Evolutionary conservation across 176 grass and related monocot genomes (phyloP), one percentile per base, ranked within the genome.

Genomic region (Chloris gayana): DNA sequence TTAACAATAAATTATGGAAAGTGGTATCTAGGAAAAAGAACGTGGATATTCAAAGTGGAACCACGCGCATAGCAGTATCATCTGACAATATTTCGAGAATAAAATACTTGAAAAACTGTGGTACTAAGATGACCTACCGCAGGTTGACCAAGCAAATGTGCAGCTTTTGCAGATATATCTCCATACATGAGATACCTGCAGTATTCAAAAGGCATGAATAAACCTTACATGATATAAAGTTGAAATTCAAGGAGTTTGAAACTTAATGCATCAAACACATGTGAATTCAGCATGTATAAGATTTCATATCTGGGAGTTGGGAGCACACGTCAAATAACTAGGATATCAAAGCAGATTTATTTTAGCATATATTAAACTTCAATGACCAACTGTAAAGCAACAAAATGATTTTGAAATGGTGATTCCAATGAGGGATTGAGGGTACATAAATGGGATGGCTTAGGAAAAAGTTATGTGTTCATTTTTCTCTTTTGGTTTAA

Each of bases 161-260:
- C 90, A 53, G 92, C 84, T 89, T 95, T 95, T 85, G 92, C 79
- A 74, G 96, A 93, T 68, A 98, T 89, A 81, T 98, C 96, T 82
- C 96, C 96, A 84, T 91, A 89, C 82, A 95, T 92, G 63, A 98
- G 67, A 87, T 95, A 95, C 82, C 96, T 98, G 76, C 64, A 83
- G 73, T 18, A 73, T 14, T 32, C 32, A 72, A 82, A 79, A 22
- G 46, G 22, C 41, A 82, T 19, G 22, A n/a, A 34, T 27, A 64
- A 25, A 53, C 31, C 27, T 19, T 38, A 32, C 35, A 37, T 30
- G 29, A 0, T 59, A 82, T 58, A 41, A 59, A 72, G 38, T 34
- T 76, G 65, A 49, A 87, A 53, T 18, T 14, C 24, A 29, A 4
- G 19, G 15, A 44, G 4, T 18, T 4, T 21, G 27, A 64, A 59